Percentiles rank a stretch among this genome's conserved stretches.
These are phyloP conservation scores for Ceratopteris richardii DNA, from an alignment of 75 land plant species.

Conservation along the genomic window DNA sequence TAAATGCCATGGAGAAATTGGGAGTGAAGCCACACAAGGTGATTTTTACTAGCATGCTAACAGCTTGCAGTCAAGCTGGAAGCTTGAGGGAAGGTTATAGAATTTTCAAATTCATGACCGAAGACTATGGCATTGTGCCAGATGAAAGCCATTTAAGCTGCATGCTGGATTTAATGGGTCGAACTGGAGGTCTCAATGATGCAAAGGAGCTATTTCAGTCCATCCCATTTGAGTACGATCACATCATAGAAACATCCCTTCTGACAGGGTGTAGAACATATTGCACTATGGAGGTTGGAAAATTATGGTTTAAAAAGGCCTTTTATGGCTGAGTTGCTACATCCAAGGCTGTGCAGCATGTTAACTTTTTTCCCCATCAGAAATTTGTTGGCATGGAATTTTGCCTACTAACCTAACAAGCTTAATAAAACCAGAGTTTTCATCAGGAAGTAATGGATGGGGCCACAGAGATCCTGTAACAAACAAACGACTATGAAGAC, in stretches of 20 bases:
- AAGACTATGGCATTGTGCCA: constrained; percentile 1
- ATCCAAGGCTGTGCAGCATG: too few relatives aligned
- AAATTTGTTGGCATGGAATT: too few relatives aligned
- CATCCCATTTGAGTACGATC: not conserved
- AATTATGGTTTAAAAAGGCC: not conserved
- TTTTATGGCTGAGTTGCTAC: not conserved
- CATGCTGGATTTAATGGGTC: constrained; percentile 4
- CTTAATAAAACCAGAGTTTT: too few relatives aligned
- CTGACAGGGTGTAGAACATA: constrained; percentile 1
- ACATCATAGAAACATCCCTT: not conserved
- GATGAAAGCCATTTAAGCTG: constrained; percentile 1
- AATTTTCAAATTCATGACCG: constrained; percentile 1
- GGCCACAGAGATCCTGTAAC: too few relatives aligned
- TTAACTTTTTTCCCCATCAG: too few relatives aligned
- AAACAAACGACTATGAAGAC: too few relatives aligned
- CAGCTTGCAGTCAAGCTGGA: constrained; percentile 1
- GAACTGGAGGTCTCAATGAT: not conserved
- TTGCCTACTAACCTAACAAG: too few relatives aligned
- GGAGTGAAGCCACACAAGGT: not conserved
- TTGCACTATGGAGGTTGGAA: constrained; percentile 3
- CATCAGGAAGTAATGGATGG: too few relatives aligned
- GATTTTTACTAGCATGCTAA: constrained; percentile 4
- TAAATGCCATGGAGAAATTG: not conserved
- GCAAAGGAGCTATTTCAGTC: not conserved
- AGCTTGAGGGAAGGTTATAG: constrained; percentile 1